Base-by-base conservation (phyloP, 768 basidiomycete genomes). In the Boletus eberwhitei region DNA sequence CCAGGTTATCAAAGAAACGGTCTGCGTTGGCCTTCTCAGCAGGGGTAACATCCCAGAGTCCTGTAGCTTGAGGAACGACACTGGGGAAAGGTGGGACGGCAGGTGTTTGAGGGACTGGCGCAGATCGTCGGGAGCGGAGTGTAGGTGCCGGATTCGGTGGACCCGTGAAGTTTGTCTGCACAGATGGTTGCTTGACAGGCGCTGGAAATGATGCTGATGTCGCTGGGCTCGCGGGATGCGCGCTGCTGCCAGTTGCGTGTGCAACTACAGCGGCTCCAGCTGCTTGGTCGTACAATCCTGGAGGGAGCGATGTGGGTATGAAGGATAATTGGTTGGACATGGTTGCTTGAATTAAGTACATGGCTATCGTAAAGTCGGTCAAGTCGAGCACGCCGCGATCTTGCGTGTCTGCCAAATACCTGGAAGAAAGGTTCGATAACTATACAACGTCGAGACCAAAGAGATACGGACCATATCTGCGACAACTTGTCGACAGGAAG, bases 391-490 rank as follows among this genome's bases (percentile, higher is more conserved):
- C 76, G 48, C 97, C 96, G 57, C 97, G 82, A 61, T 89, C 83
- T 71, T 95, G 90, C 4, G 94, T 95, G 71, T 99, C 97, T n/a
- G 95, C 89, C 37, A 99, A 81, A 59, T 80, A 87, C 95, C 94
- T 97, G 62, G 4, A 47, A 48, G 38, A 39, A 37, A 48, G 19
- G 34, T 49, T 43, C 26, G 21, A 52, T 38, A 51, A 7, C 40
- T 12, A 36, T 21, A 13, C 21, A n/a, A 22, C 16, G 26, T 31
- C n/a, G 29, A 50, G 12, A 51, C 8, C 19, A 8, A 48, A 26
- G 49, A 31, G 26, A 53, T 19, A 65, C 83, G 51, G 54, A 92
- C 96, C 97, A 99, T 74, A 98, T 95, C 68, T 93, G 89, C 34
- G 88, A 85, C 24, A 99, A 81, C 60, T 88, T 88, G 52, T 96